These are phyloP conservation scores for Grosmannia clavigera DNA, from an alignment of 2,329 filamentous ascomycete genomes.

Conservation along the genomic window DNA sequence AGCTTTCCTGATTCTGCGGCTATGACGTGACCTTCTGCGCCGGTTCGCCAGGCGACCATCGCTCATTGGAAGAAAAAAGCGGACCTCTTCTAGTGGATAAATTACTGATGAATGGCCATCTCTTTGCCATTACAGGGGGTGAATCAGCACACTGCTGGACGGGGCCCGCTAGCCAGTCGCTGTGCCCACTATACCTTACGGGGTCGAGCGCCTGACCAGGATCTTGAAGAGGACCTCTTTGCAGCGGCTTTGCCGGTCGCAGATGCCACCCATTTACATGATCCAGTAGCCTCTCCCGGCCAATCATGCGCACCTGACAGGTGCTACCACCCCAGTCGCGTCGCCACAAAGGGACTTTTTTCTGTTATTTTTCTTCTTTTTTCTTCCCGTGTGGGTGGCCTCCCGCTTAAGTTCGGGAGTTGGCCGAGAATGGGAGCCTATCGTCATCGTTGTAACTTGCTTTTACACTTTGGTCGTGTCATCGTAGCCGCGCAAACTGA, in stretches of 20 bases:
- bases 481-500: not conserved
- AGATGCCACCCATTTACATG: not conserved
- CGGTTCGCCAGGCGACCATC: constrained; percentile 15
- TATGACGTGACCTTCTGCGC: constrained; percentile 9
- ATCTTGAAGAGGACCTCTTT: not conserved
- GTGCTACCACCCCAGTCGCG: not conserved
- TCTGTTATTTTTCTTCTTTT: not conserved
- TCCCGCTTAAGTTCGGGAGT: not conserved
- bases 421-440: not conserved
- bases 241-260: not conserved
- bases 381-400: not conserved
- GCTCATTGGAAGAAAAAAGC: not conserved
- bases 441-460: not conserved
- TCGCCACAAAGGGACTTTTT: too few species aligned
- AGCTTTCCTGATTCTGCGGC: not conserved
- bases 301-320: not conserved
- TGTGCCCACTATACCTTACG: not conserved
- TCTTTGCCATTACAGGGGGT: not conserved
- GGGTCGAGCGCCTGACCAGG: not conserved
- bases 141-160: not conserved
- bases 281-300: not conserved
- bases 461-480: not conserved
- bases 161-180: not conserved
- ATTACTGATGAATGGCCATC: not conserved
- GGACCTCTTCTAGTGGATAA: not conserved